Base-by-base conservation (phyloP, 2,329 filamentous ascomycete genomes). In the Exophiala phaeomuriformis region DNA sequence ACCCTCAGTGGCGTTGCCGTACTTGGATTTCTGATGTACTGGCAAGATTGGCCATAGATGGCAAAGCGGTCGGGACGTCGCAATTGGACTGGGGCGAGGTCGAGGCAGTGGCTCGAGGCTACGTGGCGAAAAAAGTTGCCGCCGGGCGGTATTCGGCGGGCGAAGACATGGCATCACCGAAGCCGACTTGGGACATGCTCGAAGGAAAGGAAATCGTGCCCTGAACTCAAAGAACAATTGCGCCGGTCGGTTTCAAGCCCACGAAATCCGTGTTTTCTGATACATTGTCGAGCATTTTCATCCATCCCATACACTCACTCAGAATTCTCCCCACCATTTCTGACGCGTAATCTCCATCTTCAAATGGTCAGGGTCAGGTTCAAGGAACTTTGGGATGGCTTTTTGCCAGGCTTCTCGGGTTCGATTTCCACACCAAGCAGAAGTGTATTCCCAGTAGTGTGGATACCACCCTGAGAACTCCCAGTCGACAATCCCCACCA, bases 401-500 rank as follows among this genome's bases (percentile, higher is more conserved):
- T 64, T 50, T 53, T 63, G 58, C 71, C 68, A 71, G 6, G 55
- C 57, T 31, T 33, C 45, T 36, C 63, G 64, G 3, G 53, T 53
- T 1, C 54, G 52, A 56, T 68, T 72, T 10, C 65, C 69, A 49
- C 65, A 59, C 60, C 66, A 67, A 1, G 69, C 67, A 5, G 64
- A 65, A 5, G 69, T 72, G 53, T 72, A 73, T 55, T 75, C 72
- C 72, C 71, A 76, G 61, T 74, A 75, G 10, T 60, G 49, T 4
- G 71, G 72, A 54, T 69, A 74, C 70, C 69, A 76, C 1, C 71
- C 72, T 7, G 68, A 61, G 8, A 63, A 65, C 55, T 75, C 74
- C 72, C 73, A 78, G 55, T 70, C 72, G 43, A 72, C 57, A 55
- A 79, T 75, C 5, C 72, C 74, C 37, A 71, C 68, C 31, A 80